Evolutionary conservation across 1,284 basidiomycete species (phyloP), one percentile per base, ranked within the genome.

Genomic region (Ceratobasidium sp.): DNA sequence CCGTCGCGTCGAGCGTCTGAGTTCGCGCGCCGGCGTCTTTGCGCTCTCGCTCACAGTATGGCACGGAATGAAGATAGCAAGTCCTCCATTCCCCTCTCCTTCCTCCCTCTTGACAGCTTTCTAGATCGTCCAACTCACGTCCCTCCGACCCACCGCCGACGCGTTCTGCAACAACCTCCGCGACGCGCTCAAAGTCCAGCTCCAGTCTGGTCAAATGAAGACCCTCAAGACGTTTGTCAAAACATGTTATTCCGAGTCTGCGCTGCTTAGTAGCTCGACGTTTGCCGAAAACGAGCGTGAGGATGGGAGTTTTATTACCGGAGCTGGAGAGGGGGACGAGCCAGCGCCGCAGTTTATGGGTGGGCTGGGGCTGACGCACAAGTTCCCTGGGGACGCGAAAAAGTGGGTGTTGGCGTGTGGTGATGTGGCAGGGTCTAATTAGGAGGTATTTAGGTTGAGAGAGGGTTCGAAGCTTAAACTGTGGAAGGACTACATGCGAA

Each of bases 401-500:
- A 97, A 96, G 91, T 93, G 79, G 78, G 89, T 82, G 22, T 22
- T 39, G 34, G 22, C 22, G 24, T 9, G 11, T 5, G 22, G 5
- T 27, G 13, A 6, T 41, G 29, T 53, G 9, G 0, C 22, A 51
- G 7, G 7, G 24, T 39, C 29, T 31, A 51, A 53, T 37, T 53
- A 51, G 37, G 9, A 51, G 75, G 43, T 75, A 74, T 68, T 29
- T 78, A 95, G 92, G 83, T 86, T 98, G 77, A 89, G 97, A 39
- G 98, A 99, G 83, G 94, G 95, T 74, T 98, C 95, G 53, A 99
- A 99, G 83, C 91, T 98, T 79, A 98, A 98, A 82, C 87, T 99
- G 14, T 99, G 98, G 98, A 92, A 91, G 24, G 89, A 90, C 74
- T 99, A 99, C 82, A 86, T 97, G 48, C 85, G 87, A 79, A 85